phyloP scores from a whole-genome alignment of 805 yeast species.

The Metschnikowia hibisci region DNA sequence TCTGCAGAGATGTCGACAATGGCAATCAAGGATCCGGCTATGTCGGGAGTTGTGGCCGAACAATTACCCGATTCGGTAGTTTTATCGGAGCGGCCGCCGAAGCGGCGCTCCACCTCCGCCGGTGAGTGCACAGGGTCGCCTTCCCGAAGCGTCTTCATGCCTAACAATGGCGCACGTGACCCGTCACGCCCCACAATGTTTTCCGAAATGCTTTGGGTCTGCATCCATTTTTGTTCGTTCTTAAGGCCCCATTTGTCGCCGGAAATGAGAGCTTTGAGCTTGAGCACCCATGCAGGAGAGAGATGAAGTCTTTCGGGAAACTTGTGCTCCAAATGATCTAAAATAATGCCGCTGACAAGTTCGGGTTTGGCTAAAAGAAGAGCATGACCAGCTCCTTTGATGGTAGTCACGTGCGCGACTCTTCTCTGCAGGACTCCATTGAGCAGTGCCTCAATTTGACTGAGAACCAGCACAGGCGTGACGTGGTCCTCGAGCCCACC shows the following conservation, averaged over 20 bases:
- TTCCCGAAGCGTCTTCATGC: conserved; percentile 73
- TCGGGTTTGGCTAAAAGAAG: conserved; percentile 62
- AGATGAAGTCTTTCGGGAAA: conserved; percentile 49
- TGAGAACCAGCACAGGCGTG: conserved; percentile 45
- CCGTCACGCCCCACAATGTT: conserved; percentile 32
- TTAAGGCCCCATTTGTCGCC: conserved; percentile 79
- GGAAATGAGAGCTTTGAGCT: conserved; percentile 55
- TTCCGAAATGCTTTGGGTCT: conserved; percentile 47
- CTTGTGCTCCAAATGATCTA: conserved; percentile 50
- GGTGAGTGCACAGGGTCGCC: conserved; percentile 64
- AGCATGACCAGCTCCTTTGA: conserved; percentile 61
- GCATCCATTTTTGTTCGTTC: conserved; percentile 69
- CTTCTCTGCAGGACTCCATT: conserved; percentile 19
- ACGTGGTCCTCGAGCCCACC: conserved; percentile 57
- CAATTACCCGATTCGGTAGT: background rate
- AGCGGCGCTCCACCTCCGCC: conserved; percentile 41
- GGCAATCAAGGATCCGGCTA: conserved; percentile 44
- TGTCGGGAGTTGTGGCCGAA: conserved; percentile 20
- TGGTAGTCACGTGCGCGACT: conserved; percentile 32
- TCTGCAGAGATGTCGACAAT: conserved; percentile 68
- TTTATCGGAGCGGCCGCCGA: conserved; percentile 18
- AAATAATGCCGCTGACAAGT: conserved; percentile 54
- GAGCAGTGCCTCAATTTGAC: conserved; percentile 27
- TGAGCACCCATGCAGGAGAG: conserved; percentile 68
- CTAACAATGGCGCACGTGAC: conserved; percentile 47